These are phyloP conservation scores for Aureobasidium leucospermi DNA, from an alignment of 2,329 filamentous ascomycete genomes.

Conservation along the genomic window DNA sequence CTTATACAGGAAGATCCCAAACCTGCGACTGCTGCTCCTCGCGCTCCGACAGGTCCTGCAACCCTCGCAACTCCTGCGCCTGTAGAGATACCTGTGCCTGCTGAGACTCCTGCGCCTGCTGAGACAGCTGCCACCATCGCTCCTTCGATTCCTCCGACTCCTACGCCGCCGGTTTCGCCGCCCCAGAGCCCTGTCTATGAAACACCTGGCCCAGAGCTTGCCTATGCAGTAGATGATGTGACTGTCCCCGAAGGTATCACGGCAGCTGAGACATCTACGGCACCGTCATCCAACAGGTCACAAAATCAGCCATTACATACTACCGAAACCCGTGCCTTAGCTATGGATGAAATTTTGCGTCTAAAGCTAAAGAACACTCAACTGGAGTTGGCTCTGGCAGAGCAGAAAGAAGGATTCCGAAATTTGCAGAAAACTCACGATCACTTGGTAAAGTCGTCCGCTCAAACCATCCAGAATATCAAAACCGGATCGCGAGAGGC, in stretches of 20 bases:
- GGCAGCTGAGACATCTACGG: background rate
- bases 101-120: too few relatives aligned
- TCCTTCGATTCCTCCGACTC: too few relatives aligned
- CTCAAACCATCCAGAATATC: background rate
- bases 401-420: background rate
- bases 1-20: background rate
- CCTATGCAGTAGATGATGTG: background rate
- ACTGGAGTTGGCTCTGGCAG: background rate
- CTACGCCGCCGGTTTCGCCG: background rate
- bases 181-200: background rate
- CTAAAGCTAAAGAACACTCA: background rate
- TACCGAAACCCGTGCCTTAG: background rate
- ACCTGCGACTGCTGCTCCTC: background rate
- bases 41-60: too few relatives aligned
- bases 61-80: too few relatives aligned
- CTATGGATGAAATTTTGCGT: background rate
- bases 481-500: background rate
- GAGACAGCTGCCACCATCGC: too few relatives aligned
- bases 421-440: background rate
- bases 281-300: too few relatives aligned
- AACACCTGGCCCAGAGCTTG: background rate
- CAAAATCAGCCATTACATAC: background rate
- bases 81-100: too few relatives aligned
- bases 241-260: background rate
- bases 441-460: background rate